phyloP scores from a whole-genome alignment of 2,329 filamentous ascomycete species.

The Pseudogymnoascus sp. region DNA sequence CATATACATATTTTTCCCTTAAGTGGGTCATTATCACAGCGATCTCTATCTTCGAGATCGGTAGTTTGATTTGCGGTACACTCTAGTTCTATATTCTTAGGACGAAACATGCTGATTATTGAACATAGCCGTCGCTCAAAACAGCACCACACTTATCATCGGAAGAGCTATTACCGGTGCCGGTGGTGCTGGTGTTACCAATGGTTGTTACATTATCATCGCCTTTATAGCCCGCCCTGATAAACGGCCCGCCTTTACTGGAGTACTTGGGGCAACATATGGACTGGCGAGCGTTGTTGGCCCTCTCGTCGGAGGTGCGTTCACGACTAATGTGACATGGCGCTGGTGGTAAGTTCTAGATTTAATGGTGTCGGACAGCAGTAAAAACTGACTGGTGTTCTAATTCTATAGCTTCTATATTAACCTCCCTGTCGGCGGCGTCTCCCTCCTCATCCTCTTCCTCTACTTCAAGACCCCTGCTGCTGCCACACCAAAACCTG shows the following conservation, averaged over 20 bases:
- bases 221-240: conserved; percentile 26
- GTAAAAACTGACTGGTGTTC: no score
- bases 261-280: conserved; percentile 23
- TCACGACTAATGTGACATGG: conserved; percentile 30
- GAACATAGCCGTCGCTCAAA: conserved; percentile 22
- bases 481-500: conserved; percentile 28
- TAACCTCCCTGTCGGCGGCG: conserved; percentile 32
- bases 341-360: no score
- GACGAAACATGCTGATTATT: no score
- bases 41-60: conserved; percentile 26
- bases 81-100: no score
- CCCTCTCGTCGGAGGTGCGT: conserved; percentile 28
- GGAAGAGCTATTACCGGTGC: conserved; percentile 26
- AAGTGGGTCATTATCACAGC: conserved; percentile 18
- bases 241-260: conserved; percentile 21
- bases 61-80: conserved; percentile 24
- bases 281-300: conserved; percentile 20
- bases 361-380: no score
- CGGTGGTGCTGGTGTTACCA: conserved; percentile 23
- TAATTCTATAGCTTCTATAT: no score
- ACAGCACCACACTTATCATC: conserved; percentile 22
- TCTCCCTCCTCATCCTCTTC: conserved; percentile 29
- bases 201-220: conserved; percentile 36
- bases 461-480: conserved; percentile 35
- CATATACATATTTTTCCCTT: conserved; percentile 22